Conservation (phyloP, 345 rosid genomes). For the Pseudoturritis turrita region DNA sequence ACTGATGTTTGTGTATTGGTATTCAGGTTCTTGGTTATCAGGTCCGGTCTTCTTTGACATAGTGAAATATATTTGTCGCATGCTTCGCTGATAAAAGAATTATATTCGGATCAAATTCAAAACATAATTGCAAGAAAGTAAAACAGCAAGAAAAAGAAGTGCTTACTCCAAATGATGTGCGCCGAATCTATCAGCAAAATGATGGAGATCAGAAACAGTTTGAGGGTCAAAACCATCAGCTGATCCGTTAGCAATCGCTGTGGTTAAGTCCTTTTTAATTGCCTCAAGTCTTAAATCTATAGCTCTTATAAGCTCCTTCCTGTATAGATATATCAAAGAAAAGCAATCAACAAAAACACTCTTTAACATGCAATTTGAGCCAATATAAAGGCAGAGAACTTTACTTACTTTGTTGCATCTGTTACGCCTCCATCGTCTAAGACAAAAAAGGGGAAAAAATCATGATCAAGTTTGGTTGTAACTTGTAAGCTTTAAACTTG, state of each 20-base stretch:
- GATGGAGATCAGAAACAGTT: conserved; percentile 60
- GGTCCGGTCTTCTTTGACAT: conserved; percentile 71
- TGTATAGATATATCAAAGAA: conserved; percentile 20
- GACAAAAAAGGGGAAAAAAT: conserved; percentile 1
- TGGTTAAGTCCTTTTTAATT: conserved; percentile 63
- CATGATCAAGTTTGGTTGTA: neutral
- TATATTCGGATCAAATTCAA: neutral
- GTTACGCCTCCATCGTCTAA: conserved; percentile 22
- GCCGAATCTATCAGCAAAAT: conserved; percentile 69
- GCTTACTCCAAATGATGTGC: conserved; percentile 80
- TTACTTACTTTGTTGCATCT: conserved; percentile 53
- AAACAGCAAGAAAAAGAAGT: neutral
- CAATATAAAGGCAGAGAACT: conserved; percentile 34
- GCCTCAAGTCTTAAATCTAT: conserved; percentile 82
- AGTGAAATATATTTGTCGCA: conserved; percentile 60
- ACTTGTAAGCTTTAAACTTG: neutral
- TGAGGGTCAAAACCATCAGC: conserved; percentile 74
- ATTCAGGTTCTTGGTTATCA: conserved; percentile 57
- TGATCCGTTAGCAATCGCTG: conserved; percentile 65
- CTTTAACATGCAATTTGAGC: conserved; percentile 14
- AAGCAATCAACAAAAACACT: conserved; percentile 5
- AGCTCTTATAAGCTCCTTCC: conserved; percentile 92
- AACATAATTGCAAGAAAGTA: neutral
- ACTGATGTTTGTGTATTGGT: conserved; percentile 52
- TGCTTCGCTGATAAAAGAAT: conserved; percentile 56